Evolutionary conservation across 176 grass and related monocot genomes (phyloP).

Genomic region (Rhynchospora pubera): DNA sequence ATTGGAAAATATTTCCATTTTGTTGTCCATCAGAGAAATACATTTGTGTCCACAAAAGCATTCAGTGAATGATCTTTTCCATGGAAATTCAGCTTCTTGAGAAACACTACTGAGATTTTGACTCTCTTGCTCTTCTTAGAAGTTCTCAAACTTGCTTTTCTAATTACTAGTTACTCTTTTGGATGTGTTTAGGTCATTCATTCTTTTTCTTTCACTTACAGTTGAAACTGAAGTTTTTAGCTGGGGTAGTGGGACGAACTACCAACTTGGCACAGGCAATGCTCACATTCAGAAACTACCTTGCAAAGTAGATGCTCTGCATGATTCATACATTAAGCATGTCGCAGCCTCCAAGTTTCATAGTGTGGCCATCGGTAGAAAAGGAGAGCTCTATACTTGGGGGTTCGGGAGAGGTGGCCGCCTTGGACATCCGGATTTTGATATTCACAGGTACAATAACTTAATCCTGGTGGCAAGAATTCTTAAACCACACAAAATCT

Average conservation of each 20-base stretch:
- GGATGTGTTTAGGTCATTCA: constrained; percentile 4
- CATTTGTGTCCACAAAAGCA: background rate
- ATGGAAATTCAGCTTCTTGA: background rate
- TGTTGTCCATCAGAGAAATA: constrained; percentile 23
- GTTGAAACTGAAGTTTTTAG: constrained; percentile 91
- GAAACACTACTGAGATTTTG: background rate
- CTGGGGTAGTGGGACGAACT: constrained; percentile 99
- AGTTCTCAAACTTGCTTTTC: background rate
- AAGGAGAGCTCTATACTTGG: constrained; percentile 96
- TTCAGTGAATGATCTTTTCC: background rate
- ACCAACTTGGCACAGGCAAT: constrained; percentile 95
- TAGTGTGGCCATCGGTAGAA: constrained; percentile 75
- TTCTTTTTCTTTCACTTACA: constrained; percentile 39
- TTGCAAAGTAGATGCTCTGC: constrained; percentile 96
- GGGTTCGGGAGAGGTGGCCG: constrained; percentile 95
- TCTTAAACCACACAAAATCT: background rate
- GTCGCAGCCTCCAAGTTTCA: constrained; percentile 90
- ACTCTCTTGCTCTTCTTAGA: background rate
- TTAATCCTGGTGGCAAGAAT: background rate
- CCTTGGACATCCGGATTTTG: constrained; percentile 85
- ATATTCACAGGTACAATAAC: constrained; percentile 65
- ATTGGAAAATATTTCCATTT: constrained; percentile 31
- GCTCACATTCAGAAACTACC: constrained; percentile 95
- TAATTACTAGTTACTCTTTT: background rate
- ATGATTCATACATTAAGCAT: constrained; percentile 64